Evolutionary conservation across 176 grass and related monocot genomes (phyloP).

Genomic region (Secale cereale): DNA sequence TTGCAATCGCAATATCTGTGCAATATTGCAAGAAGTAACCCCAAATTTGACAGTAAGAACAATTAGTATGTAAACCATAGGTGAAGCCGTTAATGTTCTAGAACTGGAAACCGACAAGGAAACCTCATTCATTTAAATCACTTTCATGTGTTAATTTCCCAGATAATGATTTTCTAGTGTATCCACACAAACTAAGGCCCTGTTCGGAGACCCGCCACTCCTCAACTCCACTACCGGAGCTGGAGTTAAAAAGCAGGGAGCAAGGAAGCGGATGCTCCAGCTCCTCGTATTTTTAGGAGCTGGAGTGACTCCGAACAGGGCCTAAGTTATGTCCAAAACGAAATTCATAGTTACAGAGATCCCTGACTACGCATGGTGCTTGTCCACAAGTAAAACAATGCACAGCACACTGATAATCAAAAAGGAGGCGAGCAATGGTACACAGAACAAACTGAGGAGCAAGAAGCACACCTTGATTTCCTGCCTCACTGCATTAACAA

Average conservation of each 20-base stretch:
- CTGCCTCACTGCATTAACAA: slow-evolving; percentile 57
- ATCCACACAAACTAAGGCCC: too few species aligned
- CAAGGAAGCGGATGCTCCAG: too few species aligned
- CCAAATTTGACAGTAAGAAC: not conserved
- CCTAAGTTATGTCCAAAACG: not conserved
- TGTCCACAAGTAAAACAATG: not conserved
- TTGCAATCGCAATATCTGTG: not conserved
- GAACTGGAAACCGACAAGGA: not conserved
- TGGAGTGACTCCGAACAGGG: too few species aligned
- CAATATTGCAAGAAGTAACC: not conserved
- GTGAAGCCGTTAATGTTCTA: not conserved
- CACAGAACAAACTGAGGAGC: not conserved
- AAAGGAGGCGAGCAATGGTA: not conserved
- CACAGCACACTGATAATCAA: not conserved
- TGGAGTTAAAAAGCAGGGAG: too few species aligned
- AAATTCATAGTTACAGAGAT: not conserved
- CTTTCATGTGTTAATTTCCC: not conserved
- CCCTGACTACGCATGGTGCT: not conserved
- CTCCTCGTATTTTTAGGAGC: too few species aligned
- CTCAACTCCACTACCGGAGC: too few species aligned
- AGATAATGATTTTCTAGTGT: not conserved
- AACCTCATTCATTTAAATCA: not conserved
- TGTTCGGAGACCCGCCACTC: too few species aligned
- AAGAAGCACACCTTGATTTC: slow-evolving; percentile 49
- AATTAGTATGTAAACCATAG: not conserved